phyloP scores from a whole-genome alignment of 2,329 filamentous ascomycete species.

The Botrytis medusae region DNA sequence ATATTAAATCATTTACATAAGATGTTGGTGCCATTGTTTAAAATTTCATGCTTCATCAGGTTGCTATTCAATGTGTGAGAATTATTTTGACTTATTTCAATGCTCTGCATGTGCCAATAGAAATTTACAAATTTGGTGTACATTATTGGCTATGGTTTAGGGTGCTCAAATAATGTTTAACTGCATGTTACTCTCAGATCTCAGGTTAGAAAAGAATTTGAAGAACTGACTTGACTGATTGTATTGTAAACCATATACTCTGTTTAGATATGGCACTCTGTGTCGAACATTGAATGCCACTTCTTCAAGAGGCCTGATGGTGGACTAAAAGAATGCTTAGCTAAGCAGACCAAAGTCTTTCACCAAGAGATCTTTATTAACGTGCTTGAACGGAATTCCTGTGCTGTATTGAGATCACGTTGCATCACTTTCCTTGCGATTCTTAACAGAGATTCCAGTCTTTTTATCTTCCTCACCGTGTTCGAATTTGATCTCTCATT shows the following conservation, averaged over 20 bases:
- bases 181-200: not conserved
- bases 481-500: not conserved
- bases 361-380: not conserved
- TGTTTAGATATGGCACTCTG: not conserved
- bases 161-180: not conserved
- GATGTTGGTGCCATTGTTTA: not conserved
- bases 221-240: not conserved
- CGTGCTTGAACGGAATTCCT: not conserved
- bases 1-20: not conserved
- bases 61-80: not conserved
- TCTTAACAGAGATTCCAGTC: not conserved
- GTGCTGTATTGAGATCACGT: not conserved
- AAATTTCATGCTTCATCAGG: not conserved
- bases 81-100: not conserved
- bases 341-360: conserved; percentile 9
- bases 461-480: not conserved
- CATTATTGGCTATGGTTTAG: not conserved
- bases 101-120: not conserved
- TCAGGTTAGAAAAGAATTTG: not conserved
- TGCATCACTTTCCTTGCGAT: not conserved
- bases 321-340: not conserved
- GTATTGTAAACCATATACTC: not conserved
- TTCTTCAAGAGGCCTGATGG: not conserved
- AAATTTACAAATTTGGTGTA: not conserved
- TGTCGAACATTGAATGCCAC: not conserved